Percentiles rank a stretch among this genome's conserved stretches.
These are phyloP conservation scores for Ramalina peruviana DNA, from an alignment of 495 filamentous ascomycete genomes.

Conservation along the genomic window DNA sequence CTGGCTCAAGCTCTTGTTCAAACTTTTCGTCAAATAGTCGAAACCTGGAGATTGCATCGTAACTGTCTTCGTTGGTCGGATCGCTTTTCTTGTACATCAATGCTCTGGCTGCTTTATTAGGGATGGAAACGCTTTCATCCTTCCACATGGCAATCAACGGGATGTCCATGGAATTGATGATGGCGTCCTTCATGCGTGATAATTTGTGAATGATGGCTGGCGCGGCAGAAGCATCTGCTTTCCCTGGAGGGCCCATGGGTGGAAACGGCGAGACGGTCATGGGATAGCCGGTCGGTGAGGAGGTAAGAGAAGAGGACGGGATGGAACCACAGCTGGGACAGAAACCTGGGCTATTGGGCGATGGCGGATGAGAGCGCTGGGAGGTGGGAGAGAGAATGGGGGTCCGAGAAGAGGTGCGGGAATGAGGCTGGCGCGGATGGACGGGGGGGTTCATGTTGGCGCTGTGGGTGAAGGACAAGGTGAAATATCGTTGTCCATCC, in stretches of 20 bases:
- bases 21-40: slow-evolving; percentile 50
- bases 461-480: slow-evolving; percentile 45
- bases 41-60: slow-evolving; percentile 39
- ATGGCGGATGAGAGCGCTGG: slow-evolving; percentile 24
- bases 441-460: not conserved
- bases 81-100: slow-evolving; percentile 33
- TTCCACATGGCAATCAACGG: slow-evolving; percentile 61
- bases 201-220: slow-evolving; percentile 51
- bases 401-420: slow-evolving; percentile 5
- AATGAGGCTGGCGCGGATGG: not conserved
- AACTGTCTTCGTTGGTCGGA: slow-evolving; percentile 29
- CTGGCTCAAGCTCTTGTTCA: slow-evolving; percentile 32
- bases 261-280: slow-evolving; percentile 39
- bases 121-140: slow-evolving; percentile 49
- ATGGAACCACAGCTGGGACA: slow-evolving; percentile 21
- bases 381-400: slow-evolving; percentile 16
- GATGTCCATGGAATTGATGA: slow-evolving; percentile 51
- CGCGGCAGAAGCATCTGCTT: slow-evolving; percentile 29
- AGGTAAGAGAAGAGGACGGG: slow-evolving; percentile 22
- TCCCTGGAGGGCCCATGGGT: slow-evolving; percentile 43
- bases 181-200: slow-evolving; percentile 52
- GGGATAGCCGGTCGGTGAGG: slow-evolving; percentile 26
- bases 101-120: slow-evolving; percentile 45
- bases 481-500: slow-evolving; percentile 45
- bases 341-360: slow-evolving; percentile 21